Base-by-base conservation (phyloP, 768 basidiomycete species). In the Boletus rubescentipes region DNA sequence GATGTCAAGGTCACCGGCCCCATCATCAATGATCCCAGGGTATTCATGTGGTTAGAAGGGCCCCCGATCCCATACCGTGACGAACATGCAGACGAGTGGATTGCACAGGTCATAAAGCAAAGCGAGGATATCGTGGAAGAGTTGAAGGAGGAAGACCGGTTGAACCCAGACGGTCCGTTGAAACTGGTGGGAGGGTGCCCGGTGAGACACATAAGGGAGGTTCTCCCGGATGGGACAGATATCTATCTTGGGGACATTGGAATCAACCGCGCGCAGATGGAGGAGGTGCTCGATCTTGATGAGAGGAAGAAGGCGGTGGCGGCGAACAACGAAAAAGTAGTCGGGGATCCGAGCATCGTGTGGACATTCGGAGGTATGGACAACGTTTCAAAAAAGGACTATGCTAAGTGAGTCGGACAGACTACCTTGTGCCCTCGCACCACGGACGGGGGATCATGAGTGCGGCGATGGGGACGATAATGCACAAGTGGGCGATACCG, bases 361-460 rank as follows among this genome's bases (percentile, higher is more conserved):
- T 89, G 84, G 83, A 75, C 73, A 12, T 67, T 87, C 31, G 87
- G 86, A 58, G 77, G 87, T 87, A 65, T 12, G 78, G 55, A 20
- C 1, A 9, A 12, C 31, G 30, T 14, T 39, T 11, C 11, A 38
- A 45, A 31, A 11, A 2, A 3, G 20, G 18, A 8, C 34, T 8
- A 49, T 44, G 41, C 50, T 53, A 32, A 49, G 21, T 37, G 46
- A 41, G 6, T 30, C 23, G 2, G 44, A n/a, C 61, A 87, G 87
- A 86, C 62, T 87, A 78, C 57, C 67, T 89, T 38, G 78, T 75
- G 6, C 74, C 82, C 15, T 79, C 77, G 32, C 79, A 86, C 61
- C 87, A 89, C 53, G 77, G 86, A 30, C 75, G 72, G 59, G 87
- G 88, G 0, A 88, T 91, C 57, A 90, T 90, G 89, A 79, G 80